Conservation (phyloP, 2,329 filamentous ascomycete species). For the Colletotrichum lupini region DNA sequence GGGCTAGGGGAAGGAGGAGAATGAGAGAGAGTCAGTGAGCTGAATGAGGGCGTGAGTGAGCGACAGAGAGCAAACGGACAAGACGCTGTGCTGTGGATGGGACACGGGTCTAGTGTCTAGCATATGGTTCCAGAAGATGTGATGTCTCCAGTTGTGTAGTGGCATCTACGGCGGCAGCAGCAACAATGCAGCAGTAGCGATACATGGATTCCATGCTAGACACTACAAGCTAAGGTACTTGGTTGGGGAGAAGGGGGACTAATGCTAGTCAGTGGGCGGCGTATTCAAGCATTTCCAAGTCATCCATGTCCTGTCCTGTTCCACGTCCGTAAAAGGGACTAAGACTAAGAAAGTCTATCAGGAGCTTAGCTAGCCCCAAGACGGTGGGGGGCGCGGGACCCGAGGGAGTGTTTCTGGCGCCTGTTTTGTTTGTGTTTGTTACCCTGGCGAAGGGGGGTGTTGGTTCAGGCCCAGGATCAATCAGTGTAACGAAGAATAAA, state of each 20-base stretch:
- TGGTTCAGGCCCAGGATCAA: background rate
- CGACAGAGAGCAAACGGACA: background rate
- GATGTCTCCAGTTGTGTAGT: background rate
- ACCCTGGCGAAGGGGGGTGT: background rate
- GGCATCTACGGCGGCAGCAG: background rate
- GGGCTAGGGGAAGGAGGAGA: background rate
- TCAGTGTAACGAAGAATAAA: background rate
- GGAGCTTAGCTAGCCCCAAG: slow-evolving; percentile 1
- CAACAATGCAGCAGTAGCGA: background rate
- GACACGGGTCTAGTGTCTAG: background rate
- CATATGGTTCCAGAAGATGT: slow-evolving; percentile 12
- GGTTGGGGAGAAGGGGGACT: background rate
- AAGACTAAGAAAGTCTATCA: background rate
- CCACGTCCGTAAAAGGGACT: background rate
- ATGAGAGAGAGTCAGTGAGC: background rate
- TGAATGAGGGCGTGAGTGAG: background rate
- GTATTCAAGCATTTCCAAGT: slow-evolving; percentile 23
- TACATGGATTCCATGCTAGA: background rate
- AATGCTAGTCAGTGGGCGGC: slow-evolving; percentile 8
- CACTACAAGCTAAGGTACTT: background rate
- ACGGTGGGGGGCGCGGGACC: slow-evolving; percentile 18
- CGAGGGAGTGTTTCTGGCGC: slow-evolving; percentile 12
- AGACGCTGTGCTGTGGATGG: background rate
- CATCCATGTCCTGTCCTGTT: background rate
- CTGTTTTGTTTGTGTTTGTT: slow-evolving; percentile 19